Evolutionary conservation across 805 yeast genomes (phyloP).

Genomic region (Yarrowia deformans): DNA sequence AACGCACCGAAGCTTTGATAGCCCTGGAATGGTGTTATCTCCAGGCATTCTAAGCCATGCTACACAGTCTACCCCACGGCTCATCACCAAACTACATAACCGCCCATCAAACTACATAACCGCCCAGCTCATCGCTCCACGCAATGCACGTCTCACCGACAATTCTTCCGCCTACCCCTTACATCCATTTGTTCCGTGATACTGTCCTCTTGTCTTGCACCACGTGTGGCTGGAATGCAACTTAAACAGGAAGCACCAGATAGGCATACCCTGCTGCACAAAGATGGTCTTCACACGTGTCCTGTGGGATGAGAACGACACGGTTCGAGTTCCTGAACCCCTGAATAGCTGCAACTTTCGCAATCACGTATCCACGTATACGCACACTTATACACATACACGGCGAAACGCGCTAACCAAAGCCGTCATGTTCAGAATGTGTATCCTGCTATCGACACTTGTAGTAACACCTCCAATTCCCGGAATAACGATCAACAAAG

Average conservation of each 20-base stretch:
- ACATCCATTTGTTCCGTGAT: slow-evolving; percentile 25
- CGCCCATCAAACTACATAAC: too few relatives aligned
- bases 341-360: too few relatives aligned
- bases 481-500: slow-evolving; percentile 8
- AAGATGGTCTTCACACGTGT: slow-evolving; percentile 2
- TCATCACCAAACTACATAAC: too few relatives aligned
- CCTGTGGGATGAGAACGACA: not conserved
- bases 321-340: too few relatives aligned
- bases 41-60: not conserved
- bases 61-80: too few relatives aligned
- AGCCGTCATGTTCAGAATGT: too few relatives aligned
- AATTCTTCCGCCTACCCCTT: slow-evolving; percentile 32
- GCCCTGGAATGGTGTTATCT: not conserved
- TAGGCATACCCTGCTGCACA: slow-evolving; percentile 4
- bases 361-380: too few relatives aligned
- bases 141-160: not conserved
- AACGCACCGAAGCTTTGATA: slow-evolving; percentile 9
- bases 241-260: slow-evolving; percentile 5
- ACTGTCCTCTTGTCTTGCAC: not conserved
- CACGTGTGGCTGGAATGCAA: slow-evolving; percentile 40
- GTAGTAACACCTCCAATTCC: not conserved
- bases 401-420: too few relatives aligned
- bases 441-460: not conserved
- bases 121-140: slow-evolving; percentile 10
- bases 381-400: too few relatives aligned